These are phyloP conservation scores for Gossypium anomalum DNA, from an alignment of 345 rosid genomes.

Conservation along the genomic window DNA sequence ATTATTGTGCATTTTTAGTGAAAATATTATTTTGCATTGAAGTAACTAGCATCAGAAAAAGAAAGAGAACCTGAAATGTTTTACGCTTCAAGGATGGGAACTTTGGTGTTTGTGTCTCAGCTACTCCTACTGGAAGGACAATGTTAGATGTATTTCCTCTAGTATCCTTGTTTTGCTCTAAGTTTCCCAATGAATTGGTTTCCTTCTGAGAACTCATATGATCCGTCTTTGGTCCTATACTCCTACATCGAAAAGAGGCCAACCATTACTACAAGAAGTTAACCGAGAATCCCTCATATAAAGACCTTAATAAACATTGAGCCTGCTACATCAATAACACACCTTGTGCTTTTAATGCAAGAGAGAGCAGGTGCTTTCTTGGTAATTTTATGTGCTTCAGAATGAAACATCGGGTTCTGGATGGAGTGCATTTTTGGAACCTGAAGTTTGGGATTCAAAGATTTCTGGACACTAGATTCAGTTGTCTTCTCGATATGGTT, in stretches of 20 bases:
- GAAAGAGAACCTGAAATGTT: constrained; percentile 47
- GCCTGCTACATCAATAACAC: neutral
- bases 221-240: constrained; percentile 30
- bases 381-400: constrained; percentile 1
- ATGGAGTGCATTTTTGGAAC: constrained; percentile 34
- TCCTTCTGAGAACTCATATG: constrained; percentile 31
- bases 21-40: neutral
- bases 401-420: constrained; percentile 14
- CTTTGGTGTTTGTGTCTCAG: constrained; percentile 28
- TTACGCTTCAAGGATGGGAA: constrained; percentile 66
- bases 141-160: constrained; percentile 22
- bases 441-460: constrained; percentile 23
- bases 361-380: constrained; percentile 3
- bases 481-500: constrained; percentile 37
- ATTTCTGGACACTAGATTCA: constrained; percentile 17
- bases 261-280: neutral
- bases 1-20: neutral
- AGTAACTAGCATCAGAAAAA: neutral
- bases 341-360: neutral
- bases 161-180: constrained; percentile 31
- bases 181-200: constrained; percentile 27
- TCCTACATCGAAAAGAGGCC: constrained; percentile 37
- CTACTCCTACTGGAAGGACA: constrained; percentile 27
- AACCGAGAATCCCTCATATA: neutral
- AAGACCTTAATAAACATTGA: neutral